Evolutionary conservation across 345 rosid genomes (phyloP).

Genomic region (Schrenkiella parvula): DNA sequence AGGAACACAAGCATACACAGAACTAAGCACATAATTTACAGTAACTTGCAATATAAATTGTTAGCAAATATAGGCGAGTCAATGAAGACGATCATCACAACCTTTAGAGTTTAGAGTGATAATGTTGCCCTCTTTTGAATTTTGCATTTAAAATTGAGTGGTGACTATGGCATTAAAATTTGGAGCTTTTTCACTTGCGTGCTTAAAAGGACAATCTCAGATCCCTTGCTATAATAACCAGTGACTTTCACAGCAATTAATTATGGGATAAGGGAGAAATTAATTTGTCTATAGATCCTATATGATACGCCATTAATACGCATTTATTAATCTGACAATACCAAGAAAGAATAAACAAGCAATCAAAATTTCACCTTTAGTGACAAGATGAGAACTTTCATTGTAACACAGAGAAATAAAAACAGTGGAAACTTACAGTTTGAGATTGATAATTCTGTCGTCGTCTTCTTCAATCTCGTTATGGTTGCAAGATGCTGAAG

Average conservation of each 20-base stretch:
- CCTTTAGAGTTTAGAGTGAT: not conserved
- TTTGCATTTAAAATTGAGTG: conserved; percentile 5
- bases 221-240: not conserved
- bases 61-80: not conserved
- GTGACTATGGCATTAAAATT: not conserved
- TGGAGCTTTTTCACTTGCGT: conserved; percentile 2
- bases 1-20: conserved; percentile 10
- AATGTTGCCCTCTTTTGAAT: not conserved
- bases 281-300: not conserved
- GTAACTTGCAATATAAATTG: not conserved
- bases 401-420: not conserved
- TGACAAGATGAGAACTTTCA: not conserved
- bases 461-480: conserved; percentile 31
- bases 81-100: conserved; percentile 5
- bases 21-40: not conserved
- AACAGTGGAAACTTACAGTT: conserved; percentile 48
- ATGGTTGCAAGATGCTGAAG: conserved; percentile 21
- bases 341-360: not conserved
- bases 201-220: not conserved
- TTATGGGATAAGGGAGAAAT: not conserved
- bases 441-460: conserved; percentile 50
- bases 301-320: conserved; percentile 18
- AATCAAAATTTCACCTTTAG: not conserved
- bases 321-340: not conserved
- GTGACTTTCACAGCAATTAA: conserved; percentile 20